Percentiles rank a stretch among this genome's conserved stretches.
phyloP scores from a whole-genome alignment of 805 yeast species.

The Kregervanrija fluxuum region DNA sequence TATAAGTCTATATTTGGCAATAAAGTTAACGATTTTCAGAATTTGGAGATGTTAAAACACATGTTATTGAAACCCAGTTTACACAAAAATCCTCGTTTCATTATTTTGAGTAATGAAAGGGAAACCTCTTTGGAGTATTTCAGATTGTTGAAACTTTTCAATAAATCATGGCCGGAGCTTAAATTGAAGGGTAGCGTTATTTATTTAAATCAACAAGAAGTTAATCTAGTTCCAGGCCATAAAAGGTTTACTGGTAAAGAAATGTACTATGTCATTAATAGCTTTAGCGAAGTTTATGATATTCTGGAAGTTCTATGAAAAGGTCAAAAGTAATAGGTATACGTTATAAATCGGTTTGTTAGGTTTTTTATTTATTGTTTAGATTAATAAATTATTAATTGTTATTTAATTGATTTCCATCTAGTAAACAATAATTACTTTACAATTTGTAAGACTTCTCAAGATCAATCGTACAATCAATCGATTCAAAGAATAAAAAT shows the following conservation, averaged over 20 bases:
- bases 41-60: conserved; percentile 11
- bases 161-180: conserved; percentile 2
- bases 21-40: conserved; percentile 14
- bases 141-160: conserved; percentile 15
- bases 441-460: too few relatives aligned
- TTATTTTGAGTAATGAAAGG: conserved; percentile 18
- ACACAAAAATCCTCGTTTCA: conserved; percentile 9
- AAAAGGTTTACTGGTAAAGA: conserved; percentile 9
- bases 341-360: neutral
- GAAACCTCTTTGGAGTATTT: conserved; percentile 20
- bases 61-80: conserved; percentile 2
- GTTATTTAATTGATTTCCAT: too few relatives aligned
- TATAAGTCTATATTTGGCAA: conserved; percentile 16
- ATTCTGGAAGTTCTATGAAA: conserved; percentile 12
- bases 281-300: conserved; percentile 16
- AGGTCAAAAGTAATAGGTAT: neutral
- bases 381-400: too few relatives aligned
- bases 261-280: conserved; percentile 14
- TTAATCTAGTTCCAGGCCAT: neutral
- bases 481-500: too few relatives aligned
- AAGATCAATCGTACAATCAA: too few relatives aligned
- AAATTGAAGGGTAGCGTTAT: conserved; percentile 17
- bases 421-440: too few relatives aligned
- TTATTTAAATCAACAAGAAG: conserved; percentile 8
- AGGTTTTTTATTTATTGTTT: too few relatives aligned